Percentiles rank a stretch among this genome's conserved stretches.
Conservation (phyloP, 2,329 filamentous ascomycete species). For the Chalaropsis thielavioides region DNA sequence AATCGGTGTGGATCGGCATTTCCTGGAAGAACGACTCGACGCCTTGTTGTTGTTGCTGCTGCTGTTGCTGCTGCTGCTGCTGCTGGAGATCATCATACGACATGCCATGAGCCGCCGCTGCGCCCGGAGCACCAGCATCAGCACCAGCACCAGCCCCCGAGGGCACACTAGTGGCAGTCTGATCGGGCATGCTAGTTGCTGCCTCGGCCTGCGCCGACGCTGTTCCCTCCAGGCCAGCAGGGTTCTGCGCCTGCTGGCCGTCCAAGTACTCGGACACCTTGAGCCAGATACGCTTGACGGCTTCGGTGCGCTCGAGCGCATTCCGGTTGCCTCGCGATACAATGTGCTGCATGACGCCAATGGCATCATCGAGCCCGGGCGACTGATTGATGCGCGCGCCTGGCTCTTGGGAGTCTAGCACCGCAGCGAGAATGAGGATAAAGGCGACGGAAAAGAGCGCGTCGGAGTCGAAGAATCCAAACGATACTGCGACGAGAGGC, state of each 20-base stretch:
- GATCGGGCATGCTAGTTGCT: background rate
- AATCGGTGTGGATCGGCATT: slow-evolving; percentile 14
- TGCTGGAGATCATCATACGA: slow-evolving; percentile 5
- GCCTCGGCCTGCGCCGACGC: background rate
- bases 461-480: slow-evolving; percentile 18
- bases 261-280: slow-evolving; percentile 16
- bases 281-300: slow-evolving; percentile 16
- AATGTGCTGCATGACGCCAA: slow-evolving; percentile 17
- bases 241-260: background rate
- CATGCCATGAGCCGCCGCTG: slow-evolving; percentile 1
- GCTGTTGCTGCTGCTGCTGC: slow-evolving; percentile 3
- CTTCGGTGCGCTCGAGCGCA: slow-evolving; percentile 13
- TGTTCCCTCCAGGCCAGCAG: background rate
- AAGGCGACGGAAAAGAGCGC: slow-evolving; percentile 18
- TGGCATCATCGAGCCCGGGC: slow-evolving; percentile 15
- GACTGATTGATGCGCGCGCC: slow-evolving; percentile 5
- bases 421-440: slow-evolving; percentile 15
- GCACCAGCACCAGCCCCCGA: background rate
- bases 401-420: slow-evolving; percentile 16
- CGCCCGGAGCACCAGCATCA: background rate
- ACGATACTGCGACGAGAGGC: slow-evolving; percentile 1
- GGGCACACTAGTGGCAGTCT: background rate
- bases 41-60: slow-evolving; percentile 7
- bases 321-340: slow-evolving; percentile 13
- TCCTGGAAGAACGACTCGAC: slow-evolving; percentile 13